Percentiles rank a stretch among this genome's conserved stretches.
These are phyloP conservation scores for Pneumocystis canis DNA, from an alignment of 1,139 yeast species.

Conservation along the genomic window DNA sequence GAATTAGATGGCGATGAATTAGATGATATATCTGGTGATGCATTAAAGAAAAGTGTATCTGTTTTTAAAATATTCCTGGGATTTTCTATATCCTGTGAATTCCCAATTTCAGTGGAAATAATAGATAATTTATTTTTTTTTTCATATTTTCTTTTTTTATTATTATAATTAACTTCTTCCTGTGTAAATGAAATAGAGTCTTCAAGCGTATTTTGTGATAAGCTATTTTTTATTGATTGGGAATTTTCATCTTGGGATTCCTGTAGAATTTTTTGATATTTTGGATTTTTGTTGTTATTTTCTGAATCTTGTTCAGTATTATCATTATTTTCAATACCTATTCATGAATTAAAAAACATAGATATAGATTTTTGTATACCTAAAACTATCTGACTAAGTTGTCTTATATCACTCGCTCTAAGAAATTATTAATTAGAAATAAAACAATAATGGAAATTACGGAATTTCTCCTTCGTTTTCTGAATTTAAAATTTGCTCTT, in stretches of 20 bases:
- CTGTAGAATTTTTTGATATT: background rate
- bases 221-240: background rate
- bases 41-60: background rate
- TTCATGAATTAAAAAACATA: background rate
- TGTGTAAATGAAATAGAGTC: background rate
- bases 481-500: background rate
- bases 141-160: background rate
- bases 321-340: background rate
- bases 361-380: background rate
- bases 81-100: background rate
- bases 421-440: background rate
- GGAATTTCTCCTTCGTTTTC: background rate
- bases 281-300: background rate
- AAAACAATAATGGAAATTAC: background rate
- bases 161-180: background rate
- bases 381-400: background rate
- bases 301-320: background rate
- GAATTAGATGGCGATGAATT: background rate
- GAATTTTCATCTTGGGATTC: background rate
- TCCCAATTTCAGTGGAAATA: background rate
- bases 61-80: background rate
- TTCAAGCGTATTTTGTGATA: background rate
- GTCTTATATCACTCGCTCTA: background rate
- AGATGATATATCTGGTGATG: background rate
- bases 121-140: background rate